Evolutionary conservation across 306 rosid genomes (phyloP), one percentile per base, ranked within the genome.

Genomic region (Vigna nakashimae): DNA sequence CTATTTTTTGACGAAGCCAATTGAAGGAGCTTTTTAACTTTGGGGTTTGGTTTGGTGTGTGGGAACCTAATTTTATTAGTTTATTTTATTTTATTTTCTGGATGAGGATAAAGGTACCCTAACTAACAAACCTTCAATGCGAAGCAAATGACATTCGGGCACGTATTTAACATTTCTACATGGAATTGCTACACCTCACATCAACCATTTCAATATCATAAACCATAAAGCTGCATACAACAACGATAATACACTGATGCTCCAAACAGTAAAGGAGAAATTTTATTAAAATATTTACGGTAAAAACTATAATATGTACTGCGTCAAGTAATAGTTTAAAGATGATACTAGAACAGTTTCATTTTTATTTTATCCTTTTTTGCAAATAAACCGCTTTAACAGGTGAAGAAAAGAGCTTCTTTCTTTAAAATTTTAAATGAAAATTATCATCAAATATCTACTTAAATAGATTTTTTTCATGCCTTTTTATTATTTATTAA

Each of bases 1-100:
- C n/a, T 50, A 40, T 72, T 77, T 50, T 67, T 82, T 43, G 40
- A 34, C 78, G 65, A 71, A 56, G 75, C 83, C 46, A 52, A 45
- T 79, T 24, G 74, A 72, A 30, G 16, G 5, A 12, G 4, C 74
- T 32, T 69, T 69, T 69, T 74, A 36, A 65, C 72, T 64, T 34
- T 64, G 69, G 16, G 6, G 46, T 45, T 82, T 46, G 20, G 46
- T 45, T 82, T 55, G 20, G 20, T 26, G 20, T 24, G 20, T 26
- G 20, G 9, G 0, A 77, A 55, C 71, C 84, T 14, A 52, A 49
- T 5, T 36, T 36, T 36, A 26, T 34, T 34, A 20, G 22, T 20
- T 20, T 20, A 34, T 5, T 56, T 11, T 32, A 7, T 7, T n/a
- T 13, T 3, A 26, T 43, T 5, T 30, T n/a, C 6, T 30, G 18